Base-by-base conservation (phyloP, 805 yeast species). In the Schizosaccharomyces cryophilus region DNA sequence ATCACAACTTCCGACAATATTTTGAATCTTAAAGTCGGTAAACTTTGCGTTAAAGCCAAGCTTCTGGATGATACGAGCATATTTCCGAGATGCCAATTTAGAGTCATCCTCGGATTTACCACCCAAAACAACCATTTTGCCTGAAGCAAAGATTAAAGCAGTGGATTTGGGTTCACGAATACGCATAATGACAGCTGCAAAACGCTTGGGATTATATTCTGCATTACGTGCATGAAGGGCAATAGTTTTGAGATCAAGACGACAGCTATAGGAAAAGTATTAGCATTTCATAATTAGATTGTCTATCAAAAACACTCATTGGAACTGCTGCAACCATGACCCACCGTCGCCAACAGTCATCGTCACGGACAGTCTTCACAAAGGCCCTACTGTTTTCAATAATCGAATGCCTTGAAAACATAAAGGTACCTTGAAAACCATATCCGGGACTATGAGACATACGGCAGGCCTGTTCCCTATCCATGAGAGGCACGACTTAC, bases 71-170 rank as follows among this genome's bases (percentile, higher is more conserved):
- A 93, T 93, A 76, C 98, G 83, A 1, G 98, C 98, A 68, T 93
- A 93, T 72, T 93, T 93, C 74, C 98, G 81, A 24, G 96, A 87
- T 1, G 98, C 98, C 65, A 93, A 78, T 72, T 93, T 93, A n/a
- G 96, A 87, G 71, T 93, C 97, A 70, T 93, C 97, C 72, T 93
- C 98, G 45, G 95, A 85, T 73, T 93, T 93, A 29, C 98, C 98
- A 80, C 98, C 98, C 38, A 97, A 93, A 17, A 93, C 98, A 66
- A 93, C 98, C 98, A 93, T 93, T 73, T 93, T 93, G 69, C 98
- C 98, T 1, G 96, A 88, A 1, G 98, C 98, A 72, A 93, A 93
- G 66, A 93, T 93, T 66, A 93, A 77, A 0, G 98, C 97, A 1
- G 98, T 93, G 0, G 98, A 93, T 72, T 93, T 93, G 19, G 98